These are phyloP conservation scores for Penicillium frequentans DNA, from an alignment of 2,329 filamentous ascomycete genomes.

Conservation along the genomic window DNA sequence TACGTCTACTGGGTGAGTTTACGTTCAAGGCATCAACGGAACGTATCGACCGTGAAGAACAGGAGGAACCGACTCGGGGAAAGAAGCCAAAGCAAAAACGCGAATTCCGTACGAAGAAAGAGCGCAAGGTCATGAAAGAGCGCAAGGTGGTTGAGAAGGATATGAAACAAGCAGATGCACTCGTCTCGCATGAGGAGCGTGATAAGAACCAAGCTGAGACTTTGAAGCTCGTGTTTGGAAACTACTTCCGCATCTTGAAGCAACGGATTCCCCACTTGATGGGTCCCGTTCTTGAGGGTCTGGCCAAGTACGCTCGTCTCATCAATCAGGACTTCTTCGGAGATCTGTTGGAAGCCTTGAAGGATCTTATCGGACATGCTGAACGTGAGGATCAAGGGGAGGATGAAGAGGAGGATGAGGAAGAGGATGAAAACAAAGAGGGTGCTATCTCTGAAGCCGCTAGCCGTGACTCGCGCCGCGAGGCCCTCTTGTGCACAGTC, in stretches of 20 bases:
- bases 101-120: slow-evolving; percentile 84
- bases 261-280: slow-evolving; percentile 77
- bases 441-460: slow-evolving; percentile 51
- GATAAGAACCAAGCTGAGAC: slow-evolving; percentile 95
- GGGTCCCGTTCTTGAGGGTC: slow-evolving; percentile 93
- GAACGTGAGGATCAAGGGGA: slow-evolving; percentile 50
- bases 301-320: slow-evolving; percentile 90
- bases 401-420: slow-evolving; percentile 39
- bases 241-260: slow-evolving; percentile 94
- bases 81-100: slow-evolving; percentile 72
- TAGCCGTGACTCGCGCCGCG: slow-evolving; percentile 74
- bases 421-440: slow-evolving; percentile 36
- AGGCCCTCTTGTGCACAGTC: slow-evolving; percentile 89
- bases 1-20: slow-evolving; percentile 86
- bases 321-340: slow-evolving; percentile 99
- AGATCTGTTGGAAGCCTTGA: slow-evolving; percentile 88
- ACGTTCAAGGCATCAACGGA: slow-evolving; percentile 79
- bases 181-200: slow-evolving; percentile 86
- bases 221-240: slow-evolving; percentile 90
- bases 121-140: slow-evolving; percentile 80
- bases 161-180: slow-evolving; percentile 86
- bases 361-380: slow-evolving; percentile 82
- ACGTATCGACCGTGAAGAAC: slow-evolving; percentile 62
- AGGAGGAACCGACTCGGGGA: slow-evolving; percentile 43
- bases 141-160: slow-evolving; percentile 88